Conservation (phyloP, 345 rosid genomes). For the Aquilaria sinensis region DNA sequence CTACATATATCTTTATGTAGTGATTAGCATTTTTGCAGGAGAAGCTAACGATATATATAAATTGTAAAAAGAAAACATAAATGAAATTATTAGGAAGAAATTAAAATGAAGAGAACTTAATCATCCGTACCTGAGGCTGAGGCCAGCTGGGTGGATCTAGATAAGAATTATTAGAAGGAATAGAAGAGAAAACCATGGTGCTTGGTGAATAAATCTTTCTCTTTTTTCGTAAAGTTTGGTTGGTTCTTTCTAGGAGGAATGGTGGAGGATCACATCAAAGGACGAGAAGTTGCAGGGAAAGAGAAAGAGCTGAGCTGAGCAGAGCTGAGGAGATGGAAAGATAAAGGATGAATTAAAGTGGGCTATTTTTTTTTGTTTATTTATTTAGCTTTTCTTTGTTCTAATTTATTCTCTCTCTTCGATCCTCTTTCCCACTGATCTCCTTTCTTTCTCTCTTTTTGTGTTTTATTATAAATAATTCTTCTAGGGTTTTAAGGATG, state of each 20-base stretch:
- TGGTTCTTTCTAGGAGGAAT: slow-evolving; percentile 20
- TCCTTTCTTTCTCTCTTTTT: slow-evolving; percentile 13
- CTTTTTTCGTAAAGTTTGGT: slow-evolving; percentile 36
- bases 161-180: slow-evolving; percentile 30
- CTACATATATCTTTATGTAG: neutral
- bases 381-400: too few relatives aligned
- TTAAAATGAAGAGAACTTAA: neutral
- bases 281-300: too few relatives aligned
- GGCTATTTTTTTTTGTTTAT: slow-evolving; percentile 23
- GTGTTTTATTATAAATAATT: slow-evolving; percentile 22
- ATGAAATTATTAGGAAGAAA: slow-evolving; percentile 1
- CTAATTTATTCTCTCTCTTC: slow-evolving; percentile 18
- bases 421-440: slow-evolving; percentile 4
- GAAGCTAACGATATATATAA: slow-evolving; percentile 5
- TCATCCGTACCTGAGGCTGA: slow-evolving; percentile 24
- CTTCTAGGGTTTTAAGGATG: too few relatives aligned
- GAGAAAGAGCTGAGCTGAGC: too few relatives aligned
- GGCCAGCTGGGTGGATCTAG: slow-evolving; percentile 66
- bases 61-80: neutral
- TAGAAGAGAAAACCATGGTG: slow-evolving; percentile 55
- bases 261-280: slow-evolving; percentile 63
- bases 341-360: slow-evolving; percentile 22
- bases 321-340: slow-evolving; percentile 23
- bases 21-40: slow-evolving; percentile 15
- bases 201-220: slow-evolving; percentile 6